A percentile compares a stretch with the other conserved stretches of the same genome.
These are phyloP conservation scores for Fusarium dlaminii DNA, from an alignment of 2,329 filamentous ascomycete species.

Conservation along the genomic window DNA sequence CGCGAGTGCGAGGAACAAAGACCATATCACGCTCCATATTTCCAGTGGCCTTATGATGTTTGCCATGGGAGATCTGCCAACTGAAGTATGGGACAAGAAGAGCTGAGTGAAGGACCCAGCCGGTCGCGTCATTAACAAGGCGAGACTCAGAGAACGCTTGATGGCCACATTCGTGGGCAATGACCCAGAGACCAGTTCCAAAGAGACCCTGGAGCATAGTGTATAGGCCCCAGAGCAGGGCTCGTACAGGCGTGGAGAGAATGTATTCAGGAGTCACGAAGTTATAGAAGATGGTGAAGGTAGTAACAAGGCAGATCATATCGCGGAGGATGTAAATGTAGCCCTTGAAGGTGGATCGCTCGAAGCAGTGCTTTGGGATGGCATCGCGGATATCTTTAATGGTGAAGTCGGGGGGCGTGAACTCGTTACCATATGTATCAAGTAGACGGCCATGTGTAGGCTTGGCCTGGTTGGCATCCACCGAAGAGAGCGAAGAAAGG, in stretches of 20 bases:
- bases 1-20: conserved; percentile 91
- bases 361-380: conserved; percentile 96
- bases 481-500: conserved; percentile 90
- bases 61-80: conserved; percentile 99
- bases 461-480: conserved; percentile 51
- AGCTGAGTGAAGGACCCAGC: conserved; percentile 88
- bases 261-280: conserved; percentile 87
- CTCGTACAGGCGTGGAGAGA: conserved; percentile 73
- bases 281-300: conserved; percentile 89
- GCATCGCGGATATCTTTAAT: conserved; percentile 98
- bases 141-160: conserved; percentile 95
- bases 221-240: conserved; percentile 70
- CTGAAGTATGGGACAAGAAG: conserved; percentile 97
- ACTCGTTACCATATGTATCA: conserved; percentile 95
- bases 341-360: conserved; percentile 81
- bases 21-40: conserved; percentile 99
- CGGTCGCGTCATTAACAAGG: conserved; percentile 88
- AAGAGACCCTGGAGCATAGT: conserved; percentile 91
- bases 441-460: conserved; percentile 69
- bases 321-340: conserved; percentile 88
- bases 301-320: conserved; percentile 73
- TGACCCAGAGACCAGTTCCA: conserved; percentile 92
- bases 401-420: conserved; percentile 92
- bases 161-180: conserved; percentile 98
- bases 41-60: conserved; percentile 99